Evolutionary conservation across 208 protist species (phyloP), one percentile per base, ranked within the genome.

Genomic region (Trypanosoma mega): DNA sequence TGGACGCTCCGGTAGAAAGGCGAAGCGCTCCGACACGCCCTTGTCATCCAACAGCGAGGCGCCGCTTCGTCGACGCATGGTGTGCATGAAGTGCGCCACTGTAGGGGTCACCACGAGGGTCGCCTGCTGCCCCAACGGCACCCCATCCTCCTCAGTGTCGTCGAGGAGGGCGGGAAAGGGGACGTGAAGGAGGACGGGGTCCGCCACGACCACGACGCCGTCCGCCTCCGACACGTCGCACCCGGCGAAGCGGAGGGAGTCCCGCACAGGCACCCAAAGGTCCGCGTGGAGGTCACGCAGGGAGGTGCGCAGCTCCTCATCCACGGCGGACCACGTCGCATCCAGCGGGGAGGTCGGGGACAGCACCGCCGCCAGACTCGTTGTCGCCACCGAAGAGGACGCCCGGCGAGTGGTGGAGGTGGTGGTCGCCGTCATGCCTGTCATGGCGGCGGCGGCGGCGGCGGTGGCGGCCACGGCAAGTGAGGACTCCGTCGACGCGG

Each of bases 241-340:
- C 20, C 63, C 47, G 36, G 74, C 50, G 18, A 51, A 68, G 31
- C 68, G 74, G 36, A 93, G 72, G 24, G 68, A 72, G 26, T 63
- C 47, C 8, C 44, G 66, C 37, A 95, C 78, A 53, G 81, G 75
- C n/a, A 49, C 51, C 86, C 89, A 95, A 41, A 90, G 71, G 61
- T 92, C 85, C 0, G 81, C 85, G 68, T 95, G 68, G 46, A 95
- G 68, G 52, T 87, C 78, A 30, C 66, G 62, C 46, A 95, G 63
- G 18, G 56, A 41, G 30, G 65, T 58, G 7, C 30, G 46, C 5
- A 72, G 64, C 30, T 86, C 75, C n/a, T 77, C 57, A n/a, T 54
- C 47, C 24, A n/a, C 23, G 2, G 8, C 50, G 18, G n/a, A 46
- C 20, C 9, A 27, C 23, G 48, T 33, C 11, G 26, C 8, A 29